Percentiles rank a stretch among this genome's conserved stretches.
These are phyloP conservation scores for Pleurotus platypus DNA, from an alignment of 768 basidiomycete genomes.

Conservation along the genomic window DNA sequence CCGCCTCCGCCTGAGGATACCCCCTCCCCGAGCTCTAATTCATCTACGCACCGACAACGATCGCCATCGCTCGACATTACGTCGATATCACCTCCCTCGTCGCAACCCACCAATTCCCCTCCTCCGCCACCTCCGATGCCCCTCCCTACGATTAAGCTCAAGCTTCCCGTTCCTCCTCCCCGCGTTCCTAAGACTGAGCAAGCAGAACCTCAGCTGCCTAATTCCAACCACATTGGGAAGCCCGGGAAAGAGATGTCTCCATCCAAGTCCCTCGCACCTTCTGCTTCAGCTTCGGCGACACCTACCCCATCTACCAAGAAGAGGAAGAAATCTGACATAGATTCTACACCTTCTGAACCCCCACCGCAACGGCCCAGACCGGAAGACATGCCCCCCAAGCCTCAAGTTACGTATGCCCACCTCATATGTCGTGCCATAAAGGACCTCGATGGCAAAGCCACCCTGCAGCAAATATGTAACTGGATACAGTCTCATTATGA, in stretches of 20 bases:
- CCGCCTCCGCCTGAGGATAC: slow-evolving; percentile 77
- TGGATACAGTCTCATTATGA: slow-evolving; percentile 91
- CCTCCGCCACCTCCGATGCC: slow-evolving; percentile 52
- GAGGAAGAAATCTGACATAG: slow-evolving; percentile 62
- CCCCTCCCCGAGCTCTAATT: slow-evolving; percentile 75
- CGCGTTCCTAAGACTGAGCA: slow-evolving; percentile 34
- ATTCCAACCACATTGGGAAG: slow-evolving; percentile 57
- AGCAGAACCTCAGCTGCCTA: slow-evolving; percentile 53
- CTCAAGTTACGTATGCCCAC: slow-evolving; percentile 86
- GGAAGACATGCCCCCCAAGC: slow-evolving; percentile 84
- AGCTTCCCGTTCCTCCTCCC: slow-evolving; percentile 33
- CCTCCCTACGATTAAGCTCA: slow-evolving; percentile 38
- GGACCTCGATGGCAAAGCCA: slow-evolving; percentile 78
- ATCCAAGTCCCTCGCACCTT: not conserved
- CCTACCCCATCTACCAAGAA: slow-evolving; percentile 52
- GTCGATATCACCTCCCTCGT: slow-evolving; percentile 79
- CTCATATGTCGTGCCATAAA: slow-evolving; percentile 89
- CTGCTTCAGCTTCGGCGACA: not conserved
- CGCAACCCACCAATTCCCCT: slow-evolving; percentile 73
- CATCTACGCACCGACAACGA: slow-evolving; percentile 62
- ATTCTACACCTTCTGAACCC: slow-evolving; percentile 15
- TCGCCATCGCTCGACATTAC: slow-evolving; percentile 84
- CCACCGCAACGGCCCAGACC: slow-evolving; percentile 46
- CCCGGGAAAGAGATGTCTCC: slow-evolving; percentile 27
- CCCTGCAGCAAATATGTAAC: slow-evolving; percentile 84